These are phyloP conservation scores for Juncus effusus DNA, from an alignment of 176 grass and related monocot genomes.

Conservation along the genomic window DNA sequence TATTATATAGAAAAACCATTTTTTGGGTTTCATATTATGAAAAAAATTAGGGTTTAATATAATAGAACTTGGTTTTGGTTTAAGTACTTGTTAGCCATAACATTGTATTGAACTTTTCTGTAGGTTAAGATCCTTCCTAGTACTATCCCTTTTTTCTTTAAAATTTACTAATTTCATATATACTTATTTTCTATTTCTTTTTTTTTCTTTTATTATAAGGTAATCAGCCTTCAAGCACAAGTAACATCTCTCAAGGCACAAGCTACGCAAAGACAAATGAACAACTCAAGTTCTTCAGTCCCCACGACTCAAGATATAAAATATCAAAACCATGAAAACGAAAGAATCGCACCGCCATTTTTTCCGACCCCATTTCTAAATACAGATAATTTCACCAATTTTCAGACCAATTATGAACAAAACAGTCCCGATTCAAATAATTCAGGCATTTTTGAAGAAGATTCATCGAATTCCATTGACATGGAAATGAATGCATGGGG, in stretches of 20 bases:
- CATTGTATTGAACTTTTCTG: too few species aligned
- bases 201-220: slow-evolving; percentile 12
- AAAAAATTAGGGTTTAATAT: too few species aligned
- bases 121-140: too few species aligned
- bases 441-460: slow-evolving; percentile 16
- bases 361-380: slow-evolving; percentile 14
- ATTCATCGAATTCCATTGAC: slow-evolving; percentile 21
- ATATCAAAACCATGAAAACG: neutral
- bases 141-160: too few species aligned
- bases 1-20: too few species aligned
- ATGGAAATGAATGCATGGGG: slow-evolving; percentile 25
- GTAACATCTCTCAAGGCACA: slow-evolving; percentile 24
- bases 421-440: slow-evolving; percentile 11
- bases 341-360: slow-evolving; percentile 6
- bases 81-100: too few species aligned
- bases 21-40: too few species aligned
- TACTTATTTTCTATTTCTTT: neutral
- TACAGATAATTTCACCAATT: slow-evolving; percentile 3
- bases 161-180: too few species aligned
- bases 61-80: too few species aligned
- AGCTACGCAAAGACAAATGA: slow-evolving; percentile 16
- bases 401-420: neutral
- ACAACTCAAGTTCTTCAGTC: neutral
- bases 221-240: slow-evolving; percentile 31
- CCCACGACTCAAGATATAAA: slow-evolving; percentile 10